These are phyloP conservation scores for Fusarium penzigii DNA, from an alignment of 2,329 filamentous ascomycete species.

Conservation along the genomic window DNA sequence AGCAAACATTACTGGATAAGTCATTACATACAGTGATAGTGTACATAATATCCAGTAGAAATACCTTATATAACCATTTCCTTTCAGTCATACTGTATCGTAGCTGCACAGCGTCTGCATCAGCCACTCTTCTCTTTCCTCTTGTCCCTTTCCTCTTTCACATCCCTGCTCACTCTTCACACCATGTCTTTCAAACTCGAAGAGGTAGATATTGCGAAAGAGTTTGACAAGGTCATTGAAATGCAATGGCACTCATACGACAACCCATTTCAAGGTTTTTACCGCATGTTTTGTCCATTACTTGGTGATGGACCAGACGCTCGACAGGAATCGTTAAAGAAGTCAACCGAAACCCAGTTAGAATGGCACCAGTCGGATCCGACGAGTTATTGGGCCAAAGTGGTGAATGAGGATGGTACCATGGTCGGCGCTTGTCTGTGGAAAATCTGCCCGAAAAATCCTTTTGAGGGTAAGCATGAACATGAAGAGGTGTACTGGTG, in stretches of 20 bases:
- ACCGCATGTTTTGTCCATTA: constrained; percentile 23
- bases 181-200: constrained; percentile 19
- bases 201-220: constrained; percentile 13
- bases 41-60: too few species aligned
- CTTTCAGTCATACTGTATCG: too few species aligned
- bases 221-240: constrained; percentile 22
- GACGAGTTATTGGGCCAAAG: constrained; percentile 19
- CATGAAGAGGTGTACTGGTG: constrained; percentile 19
- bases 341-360: constrained; percentile 4
- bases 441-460: constrained; percentile 16
- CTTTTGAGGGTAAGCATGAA: constrained; percentile 10
- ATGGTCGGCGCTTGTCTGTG: constrained; percentile 24
- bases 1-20: too few species aligned
- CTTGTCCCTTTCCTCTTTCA: neutral
- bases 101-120: too few species aligned
- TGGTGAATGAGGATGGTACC: constrained; percentile 14
- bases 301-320: constrained; percentile 9
- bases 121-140: too few species aligned
- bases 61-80: too few species aligned
- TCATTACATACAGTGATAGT: too few species aligned
- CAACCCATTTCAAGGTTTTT: constrained; percentile 16
- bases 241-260: constrained; percentile 21
- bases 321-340: constrained; percentile 11
- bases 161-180: neutral
- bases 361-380: constrained; percentile 17